Evolutionary conservation across 75 land plant species (phyloP), one percentile per base, ranked within the genome.

Genomic region (Cunninghamia lanceolata): DNA sequence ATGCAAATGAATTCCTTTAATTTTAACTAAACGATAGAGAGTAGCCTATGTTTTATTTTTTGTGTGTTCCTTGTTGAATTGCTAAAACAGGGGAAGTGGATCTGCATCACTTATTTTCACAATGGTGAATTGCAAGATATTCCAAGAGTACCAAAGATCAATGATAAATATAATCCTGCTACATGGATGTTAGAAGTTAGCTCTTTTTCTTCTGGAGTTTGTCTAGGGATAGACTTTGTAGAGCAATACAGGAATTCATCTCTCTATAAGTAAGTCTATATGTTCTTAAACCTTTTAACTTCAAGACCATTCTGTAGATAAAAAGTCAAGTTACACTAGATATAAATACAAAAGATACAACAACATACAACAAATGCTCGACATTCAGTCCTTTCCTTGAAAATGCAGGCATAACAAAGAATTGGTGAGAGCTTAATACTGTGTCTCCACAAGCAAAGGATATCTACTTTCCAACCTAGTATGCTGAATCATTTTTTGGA

Each of bases 101-200:
- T n/a, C n/a, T n/a, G n/a, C n/a, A n/a, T n/a, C n/a, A n/a, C 86
- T 16, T 40, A 36, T 40, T 80, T 46, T 52, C 34, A 50, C 28
- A 28, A n/a, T 81, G 50, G 42, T 3, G 30, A 80, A 80, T 3
- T 53, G 54, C 90, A 96, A 94, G 89, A 87, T 14, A 93, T 96
- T 77, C 94, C 92, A n/a, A 92, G 93, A 63, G 92, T 96, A 14
- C 93, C 95, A 38, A 92, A 89, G 53, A 50, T 96, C 74, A 93
- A 88, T 40, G 96, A 92, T 75, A 94, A 93, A n/a, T 93, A 93
- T 82, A 96, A 96, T 40, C 97, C 99, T 19, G 93, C 96, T 38
- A 93, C 99, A 75, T 96, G 97, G 99, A 95, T 96, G 99, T 89
- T 96, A 9, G 99, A 96, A 83, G 92, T 88, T 28, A 96, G 94